phyloP scores from a whole-genome alignment of 176 grass and related monocot genomes.

The Zoysia japonica region DNA sequence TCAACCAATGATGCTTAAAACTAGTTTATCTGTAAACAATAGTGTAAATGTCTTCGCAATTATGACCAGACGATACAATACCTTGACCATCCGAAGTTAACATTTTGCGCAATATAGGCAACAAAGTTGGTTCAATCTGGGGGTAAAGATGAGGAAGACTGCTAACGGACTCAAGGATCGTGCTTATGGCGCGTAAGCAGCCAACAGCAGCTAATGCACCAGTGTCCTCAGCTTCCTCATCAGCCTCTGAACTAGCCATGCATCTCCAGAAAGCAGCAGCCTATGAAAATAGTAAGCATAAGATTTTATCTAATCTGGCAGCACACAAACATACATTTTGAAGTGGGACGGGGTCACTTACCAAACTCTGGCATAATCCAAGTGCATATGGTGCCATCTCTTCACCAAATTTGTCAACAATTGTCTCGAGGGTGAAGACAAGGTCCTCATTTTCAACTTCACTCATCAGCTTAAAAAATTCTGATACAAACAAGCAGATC shows the following conservation, averaged over 20 bases:
- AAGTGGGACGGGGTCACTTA: constrained; percentile 21
- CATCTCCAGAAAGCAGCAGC: constrained; percentile 91
- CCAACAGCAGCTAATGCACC: constrained; percentile 94
- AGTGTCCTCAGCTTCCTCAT: constrained; percentile 88
- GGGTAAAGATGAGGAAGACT: constrained; percentile 90
- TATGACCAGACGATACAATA: constrained; percentile 41
- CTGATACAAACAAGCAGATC: constrained; percentile 49
- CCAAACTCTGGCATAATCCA: constrained; percentile 95
- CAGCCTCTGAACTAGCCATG: constrained; percentile 84
- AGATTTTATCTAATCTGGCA: constrained; percentile 11
- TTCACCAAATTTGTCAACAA: constrained; percentile 96
- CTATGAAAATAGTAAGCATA: constrained; percentile 52
- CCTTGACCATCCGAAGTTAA: constrained; percentile 94
- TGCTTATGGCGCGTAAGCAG: constrained; percentile 89
- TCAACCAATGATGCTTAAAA: background rate
- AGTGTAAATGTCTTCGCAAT: constrained; percentile 24
- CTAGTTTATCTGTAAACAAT: constrained; percentile 13
- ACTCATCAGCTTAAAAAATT: constrained; percentile 96
- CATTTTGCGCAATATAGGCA: constrained; percentile 88
- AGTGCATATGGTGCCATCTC: constrained; percentile 96
- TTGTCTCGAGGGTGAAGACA: constrained; percentile 89
- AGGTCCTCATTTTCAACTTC: constrained; percentile 97
- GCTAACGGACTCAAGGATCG: constrained; percentile 92
- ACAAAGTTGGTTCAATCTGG: constrained; percentile 83
- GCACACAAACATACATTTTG: background rate